A percentile compares a stretch with the other conserved stretches of the same genome.
These are phyloP conservation scores for Exophiala phaeomuriformis DNA, from an alignment of 2,329 filamentous ascomycete species.

Conservation along the genomic window DNA sequence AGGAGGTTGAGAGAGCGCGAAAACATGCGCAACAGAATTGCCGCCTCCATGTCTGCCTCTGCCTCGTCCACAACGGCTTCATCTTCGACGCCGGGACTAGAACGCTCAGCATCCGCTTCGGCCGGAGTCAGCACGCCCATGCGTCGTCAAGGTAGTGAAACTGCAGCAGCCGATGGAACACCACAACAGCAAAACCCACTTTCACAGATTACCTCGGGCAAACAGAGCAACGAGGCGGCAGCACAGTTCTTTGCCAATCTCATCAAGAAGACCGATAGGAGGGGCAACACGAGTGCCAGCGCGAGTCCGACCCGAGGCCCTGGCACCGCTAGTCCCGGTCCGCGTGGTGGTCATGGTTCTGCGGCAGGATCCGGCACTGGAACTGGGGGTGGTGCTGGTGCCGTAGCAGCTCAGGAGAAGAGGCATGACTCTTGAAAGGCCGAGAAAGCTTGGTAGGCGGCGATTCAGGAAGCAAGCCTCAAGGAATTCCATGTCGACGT, in stretches of 20 bases:
- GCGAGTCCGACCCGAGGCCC: constrained; percentile 17
- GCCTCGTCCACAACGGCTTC: not conserved
- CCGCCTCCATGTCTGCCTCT: not conserved
- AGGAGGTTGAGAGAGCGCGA: constrained; percentile 24
- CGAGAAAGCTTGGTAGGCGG: not conserved
- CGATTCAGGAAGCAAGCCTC: no score
- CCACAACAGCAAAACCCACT: not conserved
- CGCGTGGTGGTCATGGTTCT: constrained; percentile 1
- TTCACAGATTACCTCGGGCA: constrained; percentile 4
- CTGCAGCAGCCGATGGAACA: constrained; percentile 1
- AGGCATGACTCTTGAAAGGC: constrained; percentile 4
- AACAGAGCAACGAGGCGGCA: constrained; percentile 23
- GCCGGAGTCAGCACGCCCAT: constrained; percentile 14
- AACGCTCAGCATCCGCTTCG: no score
- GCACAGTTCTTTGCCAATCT: constrained; percentile 24
- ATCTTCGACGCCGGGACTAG: no score
- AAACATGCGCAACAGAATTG: constrained; percentile 11
- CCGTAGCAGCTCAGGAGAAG: constrained; percentile 5
- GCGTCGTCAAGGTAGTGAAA: constrained; percentile 15
- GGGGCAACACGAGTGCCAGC: constrained; percentile 10
- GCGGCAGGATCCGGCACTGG: not conserved
- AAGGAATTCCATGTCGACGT: no score
- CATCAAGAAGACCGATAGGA: constrained; percentile 23
- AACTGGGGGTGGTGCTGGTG: not conserved
- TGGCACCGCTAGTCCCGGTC: constrained; percentile 3